Base-by-base conservation (phyloP, 768 basidiomycete species). In the Kondoa subrosea region DNA sequence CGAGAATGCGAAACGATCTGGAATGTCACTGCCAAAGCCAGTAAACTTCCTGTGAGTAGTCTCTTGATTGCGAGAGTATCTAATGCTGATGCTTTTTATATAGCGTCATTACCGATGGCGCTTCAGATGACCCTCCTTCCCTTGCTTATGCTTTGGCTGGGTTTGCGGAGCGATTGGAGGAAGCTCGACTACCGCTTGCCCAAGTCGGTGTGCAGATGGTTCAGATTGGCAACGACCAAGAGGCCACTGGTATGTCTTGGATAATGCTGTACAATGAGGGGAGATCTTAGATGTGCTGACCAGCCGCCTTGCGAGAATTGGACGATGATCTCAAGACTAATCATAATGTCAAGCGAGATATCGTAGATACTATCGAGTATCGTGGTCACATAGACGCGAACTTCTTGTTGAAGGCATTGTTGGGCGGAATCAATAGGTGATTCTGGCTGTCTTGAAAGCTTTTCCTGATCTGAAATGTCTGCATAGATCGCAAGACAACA, bases 131-230 rank as follows among this genome's bases (percentile, higher is more conserved):
- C 26, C 67, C 71, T 1, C 70, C 69, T 33, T 56, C 65, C 34
- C 56, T 70, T 30, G 40, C 59, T 2, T 34, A 60, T 12, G 30
- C 65, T 12, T 57, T 71, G 21, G 26, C 67, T 33, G 72, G 70
- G 34, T 68, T 74, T 31, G 73, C 73, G 0, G 57, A 70, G 57
- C 50, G 73, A 14, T 60, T 74, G 3, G 73, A 74, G 57, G 69
- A 71, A 15, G 32, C 68, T n/a, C 64, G 66, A 4, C 65, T 69
- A 2, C 70, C 72, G 29, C 68, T 58, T 62, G 68, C 68, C 14
- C 73, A 73, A 65, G 68, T 74, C 25, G 73, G 73, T 16, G 26
- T 74, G 0, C 70, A 71, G 68, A 71, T 74, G 60, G 34, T 74
- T 16, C 73, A 74, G 62, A 57, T 74, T 25, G 73, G 73, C 25